Base-by-base conservation (phyloP, 2,329 filamentous ascomycete genomes). In the Thielaviopsis cerberus region DNA sequence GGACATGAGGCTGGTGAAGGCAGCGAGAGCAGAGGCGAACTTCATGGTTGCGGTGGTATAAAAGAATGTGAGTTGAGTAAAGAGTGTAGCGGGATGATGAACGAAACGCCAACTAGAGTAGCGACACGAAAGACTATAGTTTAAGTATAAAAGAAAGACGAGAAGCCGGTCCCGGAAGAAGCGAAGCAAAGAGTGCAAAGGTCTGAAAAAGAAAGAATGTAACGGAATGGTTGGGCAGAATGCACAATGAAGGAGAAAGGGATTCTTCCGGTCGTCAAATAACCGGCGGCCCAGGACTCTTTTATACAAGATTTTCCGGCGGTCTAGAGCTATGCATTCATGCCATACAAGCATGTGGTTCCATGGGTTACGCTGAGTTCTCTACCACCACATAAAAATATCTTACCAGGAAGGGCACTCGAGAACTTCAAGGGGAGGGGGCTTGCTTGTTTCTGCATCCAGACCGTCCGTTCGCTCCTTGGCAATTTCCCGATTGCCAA, bases 1-100 rank as follows among this genome's bases (percentile, higher is more conserved):
- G 41, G 55, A 34, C 34, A 53, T 34, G 23, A 59, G 34, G 51
- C 54, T 51, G 34, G 37, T 17, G 13, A 56, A 24, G 25, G 24
- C 51, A 13, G 54, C 52, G 27, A 59, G 37, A 53, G 26, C 15
- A 48, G 58, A 48, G 13, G 45, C 27, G 27, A 50, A 24, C 34
- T 61, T 61, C 57, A 59, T 60, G 54, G 23, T 55, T 1, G 15
- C 34, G 34, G 34, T 17, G 10, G 8, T 41, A 41, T 41, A n/a
- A 41, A 41, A 41, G 34, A 41, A 10, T 41, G 34, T 41, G 13
- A 3, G 34, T 41, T 1, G 34, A n/a, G 5, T 41, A 41, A n/a
- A 2, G 34, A 41, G 34, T 41, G 34, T 4, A 41, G 34, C n/a
- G n/a, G n/a, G 2, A 41, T n/a, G n/a, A 41, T 17, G 34, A 41